Evolutionary conservation across 1,139 yeast species (phyloP), one percentile per base, ranked within the genome.

Genomic region (Blastobotrys indianensis): DNA sequence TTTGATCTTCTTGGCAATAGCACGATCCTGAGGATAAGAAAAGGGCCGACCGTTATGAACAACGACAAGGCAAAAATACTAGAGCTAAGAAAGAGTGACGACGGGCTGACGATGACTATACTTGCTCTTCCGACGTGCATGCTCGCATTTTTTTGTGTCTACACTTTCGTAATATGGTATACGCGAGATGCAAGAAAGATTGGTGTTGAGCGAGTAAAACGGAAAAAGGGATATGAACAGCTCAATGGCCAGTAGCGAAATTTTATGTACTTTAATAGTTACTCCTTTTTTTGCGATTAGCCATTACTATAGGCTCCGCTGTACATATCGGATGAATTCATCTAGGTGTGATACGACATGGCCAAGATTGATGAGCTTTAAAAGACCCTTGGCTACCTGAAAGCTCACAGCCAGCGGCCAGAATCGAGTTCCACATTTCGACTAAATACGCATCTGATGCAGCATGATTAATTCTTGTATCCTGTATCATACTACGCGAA

Each of bases 61-160:
- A 78, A 73, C 37, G 73, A 77, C 23, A 75, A 76, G 54, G 74
- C 69, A 45, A 80, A 74, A 51, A 44, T 41, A 38, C 36, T 50
- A 28, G 51, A 45, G 37, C 44, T 48, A 29, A 39, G 49, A 33
- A 33, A 42, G 32, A 36, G 47, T 53, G 78, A 79, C 51, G 84
- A 82, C 59, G 82, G 82, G 58, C 82, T 84, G 58, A 72, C 81
- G 54, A 76, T 79, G 39, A 70, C 85, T 57, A 67, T 79, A 67
- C 70, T 84, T 32, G 45, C 58, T 7, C 74, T 85, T 61, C 95
- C 95, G n/a, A 75, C 85, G 0, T 71, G 76, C 47, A 86, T 84
- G 29, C 64, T 79, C n/a, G 54, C 84, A 28, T 75, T 80, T 17
- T 80, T 45, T 17, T 45, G 47, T 36, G 45, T 34, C 17, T 53